Base-by-base conservation (phyloP, 2,329 filamentous ascomycete genomes). In the Talaromyces islandicus region DNA sequence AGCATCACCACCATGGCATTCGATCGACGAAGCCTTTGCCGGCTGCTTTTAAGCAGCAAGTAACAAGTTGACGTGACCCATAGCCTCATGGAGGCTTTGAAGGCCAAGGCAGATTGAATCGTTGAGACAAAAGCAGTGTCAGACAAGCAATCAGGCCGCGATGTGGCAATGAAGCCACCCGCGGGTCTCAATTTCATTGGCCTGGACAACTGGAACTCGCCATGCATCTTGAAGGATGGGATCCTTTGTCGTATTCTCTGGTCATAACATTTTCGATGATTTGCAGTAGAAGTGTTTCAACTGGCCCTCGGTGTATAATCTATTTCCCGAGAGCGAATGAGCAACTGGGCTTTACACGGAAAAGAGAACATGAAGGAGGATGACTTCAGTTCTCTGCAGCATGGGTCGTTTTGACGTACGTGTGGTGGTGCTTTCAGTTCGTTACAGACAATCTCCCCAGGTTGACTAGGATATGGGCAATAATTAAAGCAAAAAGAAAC, bases 21-120 rank as follows among this genome's bases (percentile, higher is more conserved):
- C 30, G 24, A n/a, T 55, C 25, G 35, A 60, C n/a, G 55, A 25
- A 30, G 59, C 63, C 17, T 65, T 63, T 64, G 48, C 54, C 10
- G 50, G 64, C 17, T 65, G 64, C 35, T 32, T 65, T 7, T 65
- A 61, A 59, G 54, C 58, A 25, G 64, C 55, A 17, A 57, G 60
- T 43, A 57, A 52, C 51, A 65, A 62, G 27, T 35, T 64, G 48
- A 7, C 48, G 46, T 64, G 48, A 7, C 48, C 2, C 48, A 52
- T 52, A 27, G 3, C 56, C 63, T 60, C 3, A 60, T 60, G 59
- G 48, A 60, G 54, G 48, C 24, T 11, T 38, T 60, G 46, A 54
- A 56, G 21, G n/a, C 12, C 4, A 30, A 56, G 1, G 52, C 48
- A 17, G 48, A 52, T 25, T 24, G 48, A 7, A 52, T 21, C 3